A percentile compares a stretch with the other conserved stretches of the same genome.
Evolutionary conservation across 1,139 yeast species (phyloP).

Genomic region (Meyerozyma sp.): DNA sequence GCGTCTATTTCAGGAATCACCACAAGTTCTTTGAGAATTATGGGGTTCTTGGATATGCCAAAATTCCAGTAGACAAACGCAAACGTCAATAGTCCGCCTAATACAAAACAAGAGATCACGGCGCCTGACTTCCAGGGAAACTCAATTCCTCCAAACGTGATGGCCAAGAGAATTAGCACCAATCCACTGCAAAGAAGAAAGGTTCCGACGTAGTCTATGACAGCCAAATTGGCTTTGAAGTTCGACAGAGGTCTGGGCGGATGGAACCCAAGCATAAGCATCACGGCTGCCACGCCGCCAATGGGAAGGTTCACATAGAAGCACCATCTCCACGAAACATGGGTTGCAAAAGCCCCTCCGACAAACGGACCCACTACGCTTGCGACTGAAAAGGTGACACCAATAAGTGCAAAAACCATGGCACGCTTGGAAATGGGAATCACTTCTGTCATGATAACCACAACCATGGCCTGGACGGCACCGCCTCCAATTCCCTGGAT

Average conservation of each 20-base stretch:
- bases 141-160: constrained; percentile 49
- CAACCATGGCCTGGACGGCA: constrained; percentile 56
- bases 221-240: constrained; percentile 31
- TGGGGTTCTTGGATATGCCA: constrained; percentile 36
- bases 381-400: constrained; percentile 50
- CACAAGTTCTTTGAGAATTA: constrained; percentile 41
- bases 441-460: constrained; percentile 55
- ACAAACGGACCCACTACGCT: constrained; percentile 60
- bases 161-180: constrained; percentile 41
- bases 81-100: constrained; percentile 45
- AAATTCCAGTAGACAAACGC: constrained; percentile 47
- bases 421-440: constrained; percentile 59
- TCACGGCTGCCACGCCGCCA: constrained; percentile 50
- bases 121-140: constrained; percentile 51
- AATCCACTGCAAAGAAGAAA: constrained; percentile 35
- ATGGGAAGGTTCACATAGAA: constrained; percentile 68
- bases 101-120: constrained; percentile 46
- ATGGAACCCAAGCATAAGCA: constrained; percentile 45
- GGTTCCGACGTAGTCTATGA: constrained; percentile 47
- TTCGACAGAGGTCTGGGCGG: constrained; percentile 49
- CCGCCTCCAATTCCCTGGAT: constrained; percentile 74
- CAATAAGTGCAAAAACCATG: constrained; percentile 43
- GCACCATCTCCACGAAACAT: constrained; percentile 75
- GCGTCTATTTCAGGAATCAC: constrained; percentile 29
- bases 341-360: constrained; percentile 62